Percentiles rank a stretch among this genome's conserved stretches.
Conservation (phyloP, 2,329 filamentous ascomycete species). For the Sphaerulina populicola region DNA sequence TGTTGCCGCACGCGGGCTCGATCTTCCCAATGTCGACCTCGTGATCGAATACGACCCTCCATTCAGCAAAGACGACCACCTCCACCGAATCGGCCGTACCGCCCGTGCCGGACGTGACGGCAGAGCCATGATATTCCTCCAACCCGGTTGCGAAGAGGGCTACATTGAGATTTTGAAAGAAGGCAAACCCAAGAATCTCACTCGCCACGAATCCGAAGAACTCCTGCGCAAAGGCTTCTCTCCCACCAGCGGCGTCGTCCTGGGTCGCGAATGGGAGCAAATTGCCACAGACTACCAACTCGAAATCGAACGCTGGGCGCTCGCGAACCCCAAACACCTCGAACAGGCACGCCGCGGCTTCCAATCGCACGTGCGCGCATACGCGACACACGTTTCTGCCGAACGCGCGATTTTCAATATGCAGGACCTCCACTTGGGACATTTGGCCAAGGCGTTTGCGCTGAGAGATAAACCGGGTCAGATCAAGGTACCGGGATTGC, state of each 20-base stretch:
- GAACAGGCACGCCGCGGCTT: slow-evolving; percentile 78
- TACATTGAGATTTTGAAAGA: slow-evolving; percentile 74
- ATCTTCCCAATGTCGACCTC: slow-evolving; percentile 88
- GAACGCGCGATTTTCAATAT: slow-evolving; percentile 88
- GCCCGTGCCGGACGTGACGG: slow-evolving; percentile 85
- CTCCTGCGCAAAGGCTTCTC: slow-evolving; percentile 57
- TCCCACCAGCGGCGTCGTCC: slow-evolving; percentile 31
- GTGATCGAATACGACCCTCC: slow-evolving; percentile 95
- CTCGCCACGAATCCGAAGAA: slow-evolving; percentile 55
- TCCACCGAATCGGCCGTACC: slow-evolving; percentile 89
- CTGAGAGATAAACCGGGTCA: slow-evolving; percentile 79
- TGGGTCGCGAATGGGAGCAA: slow-evolving; percentile 52
- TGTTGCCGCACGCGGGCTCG: slow-evolving; percentile 88
- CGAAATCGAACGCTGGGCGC: slow-evolving; percentile 56
- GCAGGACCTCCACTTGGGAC: slow-evolving; percentile 79
- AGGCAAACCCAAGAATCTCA: slow-evolving; percentile 51
- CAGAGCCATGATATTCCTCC: slow-evolving; percentile 78
- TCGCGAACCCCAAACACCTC: slow-evolving; percentile 58
- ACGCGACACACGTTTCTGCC: slow-evolving; percentile 81
- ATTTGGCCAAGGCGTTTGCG: slow-evolving; percentile 88
- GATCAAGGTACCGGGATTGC: slow-evolving; percentile 51
- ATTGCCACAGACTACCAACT: slow-evolving; percentile 61
- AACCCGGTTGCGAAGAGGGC: slow-evolving; percentile 83
- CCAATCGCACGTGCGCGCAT: slow-evolving; percentile 86
- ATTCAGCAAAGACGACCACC: slow-evolving; percentile 85